A percentile compares a stretch with the other conserved stretches of the same genome.
Conservation (phyloP, 495 filamentous ascomycete species). For the Baudoinia panamericana region DNA sequence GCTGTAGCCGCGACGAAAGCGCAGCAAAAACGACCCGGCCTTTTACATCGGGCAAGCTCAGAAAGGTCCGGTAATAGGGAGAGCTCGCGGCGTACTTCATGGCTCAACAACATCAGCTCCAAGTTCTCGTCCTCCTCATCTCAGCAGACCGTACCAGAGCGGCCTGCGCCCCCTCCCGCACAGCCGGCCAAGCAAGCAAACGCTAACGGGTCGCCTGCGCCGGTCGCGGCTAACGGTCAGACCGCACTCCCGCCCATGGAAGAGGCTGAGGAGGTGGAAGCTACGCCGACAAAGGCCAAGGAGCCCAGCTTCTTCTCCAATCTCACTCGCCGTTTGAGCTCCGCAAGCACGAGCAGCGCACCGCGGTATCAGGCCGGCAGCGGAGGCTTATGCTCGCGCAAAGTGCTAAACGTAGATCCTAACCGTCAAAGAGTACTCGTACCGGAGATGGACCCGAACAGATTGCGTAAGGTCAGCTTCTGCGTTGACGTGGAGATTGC, state of each 20-base stretch:
- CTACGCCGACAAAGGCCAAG: constrained; percentile 54
- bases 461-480: constrained; percentile 78
- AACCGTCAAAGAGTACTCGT: constrained; percentile 67
- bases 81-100: constrained; percentile 48
- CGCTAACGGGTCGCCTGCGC: constrained; percentile 3
- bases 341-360: constrained; percentile 31
- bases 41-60: constrained; percentile 24
- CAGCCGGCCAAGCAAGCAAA: constrained; percentile 14
- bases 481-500: constrained; percentile 97
- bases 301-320: constrained; percentile 59
- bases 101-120: constrained; percentile 84
- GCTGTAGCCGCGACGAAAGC: constrained; percentile 24
- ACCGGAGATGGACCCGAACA: constrained; percentile 63
- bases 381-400: constrained; percentile 51
- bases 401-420: constrained; percentile 73
- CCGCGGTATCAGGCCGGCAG: constrained; percentile 31
- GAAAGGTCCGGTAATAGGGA: constrained; percentile 27
- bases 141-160: constrained; percentile 16
- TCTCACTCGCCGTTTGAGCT: constrained; percentile 70
- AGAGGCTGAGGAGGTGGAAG: constrained; percentile 37
- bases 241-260: constrained; percentile 8
- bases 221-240: constrained; percentile 1
- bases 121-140: constrained; percentile 64
- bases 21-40: constrained; percentile 19
- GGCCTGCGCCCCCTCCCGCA: constrained; percentile 18